phyloP scores from a whole-genome alignment of 495 filamentous ascomycete species.

The Cercophora samala region DNA sequence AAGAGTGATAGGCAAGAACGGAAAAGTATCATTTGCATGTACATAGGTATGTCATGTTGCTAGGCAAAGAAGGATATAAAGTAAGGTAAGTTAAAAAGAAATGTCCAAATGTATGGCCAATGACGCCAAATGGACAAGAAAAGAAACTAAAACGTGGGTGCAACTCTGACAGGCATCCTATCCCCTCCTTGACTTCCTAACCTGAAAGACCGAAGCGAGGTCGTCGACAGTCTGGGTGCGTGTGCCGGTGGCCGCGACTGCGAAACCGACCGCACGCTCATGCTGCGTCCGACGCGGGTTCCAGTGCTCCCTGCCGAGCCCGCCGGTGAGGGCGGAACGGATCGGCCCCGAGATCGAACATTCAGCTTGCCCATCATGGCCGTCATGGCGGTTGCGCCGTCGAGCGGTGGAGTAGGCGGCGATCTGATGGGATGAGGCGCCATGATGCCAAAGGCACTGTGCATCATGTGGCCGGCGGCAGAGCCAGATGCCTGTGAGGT shows the following conservation, averaged over 20 bases:
- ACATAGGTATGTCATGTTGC: not conserved
- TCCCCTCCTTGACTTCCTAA: conserved; percentile 16
- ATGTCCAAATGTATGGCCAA: not conserved
- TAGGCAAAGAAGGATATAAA: not conserved
- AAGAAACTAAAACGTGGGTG: conserved; percentile 18
- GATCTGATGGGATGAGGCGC: conserved; percentile 9
- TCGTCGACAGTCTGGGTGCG: conserved; percentile 22
- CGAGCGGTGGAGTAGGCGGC: conserved; percentile 23
- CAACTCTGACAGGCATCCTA: conserved; percentile 15
- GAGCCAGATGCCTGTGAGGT: not conserved
- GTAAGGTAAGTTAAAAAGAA: not conserved
- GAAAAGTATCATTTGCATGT: not conserved
- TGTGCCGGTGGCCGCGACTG: conserved; percentile 2
- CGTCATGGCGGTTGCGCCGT: conserved; percentile 22
- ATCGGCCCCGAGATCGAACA: conserved; percentile 21
- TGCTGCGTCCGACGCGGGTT: conserved; percentile 9
- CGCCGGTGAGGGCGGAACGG: conserved; percentile 23
- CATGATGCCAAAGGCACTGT: not conserved
- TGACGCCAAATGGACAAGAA: not conserved
- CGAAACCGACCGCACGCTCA: conserved; percentile 23
- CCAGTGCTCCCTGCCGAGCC: conserved; percentile 14
- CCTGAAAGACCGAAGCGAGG: conserved; percentile 26
- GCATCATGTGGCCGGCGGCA: conserved; percentile 2
- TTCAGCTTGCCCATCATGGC: conserved; percentile 34
- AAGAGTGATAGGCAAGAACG: not conserved